Base-by-base conservation (phyloP, 257 asterid genomes). In the Solanum sparsipilum region DNA sequence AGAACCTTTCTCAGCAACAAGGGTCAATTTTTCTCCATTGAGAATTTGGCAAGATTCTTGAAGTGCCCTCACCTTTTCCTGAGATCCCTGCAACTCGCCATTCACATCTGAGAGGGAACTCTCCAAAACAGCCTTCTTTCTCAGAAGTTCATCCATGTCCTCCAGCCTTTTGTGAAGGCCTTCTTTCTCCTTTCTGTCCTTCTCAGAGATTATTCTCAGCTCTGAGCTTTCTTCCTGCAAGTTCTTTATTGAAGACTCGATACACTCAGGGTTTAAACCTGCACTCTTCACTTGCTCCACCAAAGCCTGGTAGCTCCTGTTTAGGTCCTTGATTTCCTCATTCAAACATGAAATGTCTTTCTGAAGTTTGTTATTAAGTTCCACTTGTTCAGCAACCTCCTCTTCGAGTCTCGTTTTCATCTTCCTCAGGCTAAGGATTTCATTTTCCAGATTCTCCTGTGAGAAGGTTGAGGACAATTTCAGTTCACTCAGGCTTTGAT, bases 1-100 rank as follows among this genome's bases (percentile, higher is more conserved):
- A 38, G 93, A 89, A 85, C 98, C 94, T 91, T 96, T 97, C 91
- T 97, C 99, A 34, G 95, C 87, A 88, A 91, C 93, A 84, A 97
- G 98, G 67, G 90, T 73, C 65, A 92, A 90, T 63, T 95, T 97
- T 86, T 97, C 99, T 46, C 95, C 96, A 71, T 86, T 76, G 27
- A 92, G 87, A 87, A 88, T 84, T 81, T 94, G 93, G 90, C 91
- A 92, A 4, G 95, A 91, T 89, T 94, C 98, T 86, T 95, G 92
- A 90, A 93, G 88, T 73, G 87, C 89, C 86, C 88, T 92, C 89
- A 87, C 90, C 86, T 91, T 91, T 79, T 91, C 90, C 34, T 75
- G 92, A 1, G 95, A 92, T 87, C 83, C 92, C 89, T 91, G 98
- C 88, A 97, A 93, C 90, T 95, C 95, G 29, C 76, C 72, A 38